phyloP scores from a whole-genome alignment of 1,284 basidiomycete species.

The Anthracocystis setariae region DNA sequence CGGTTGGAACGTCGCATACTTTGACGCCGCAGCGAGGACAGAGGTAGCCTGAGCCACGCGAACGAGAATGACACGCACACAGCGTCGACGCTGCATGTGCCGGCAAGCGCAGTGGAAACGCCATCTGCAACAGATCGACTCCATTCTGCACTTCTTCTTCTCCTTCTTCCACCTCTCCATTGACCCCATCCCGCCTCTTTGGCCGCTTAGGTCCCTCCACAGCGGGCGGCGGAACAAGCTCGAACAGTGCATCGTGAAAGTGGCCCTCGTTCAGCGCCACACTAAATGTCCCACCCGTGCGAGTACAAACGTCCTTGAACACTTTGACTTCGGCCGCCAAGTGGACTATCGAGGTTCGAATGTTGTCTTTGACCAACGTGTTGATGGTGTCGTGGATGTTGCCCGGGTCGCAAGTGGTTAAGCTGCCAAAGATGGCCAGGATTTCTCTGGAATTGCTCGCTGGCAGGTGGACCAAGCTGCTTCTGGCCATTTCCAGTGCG shows the following conservation, averaged over 20 bases:
- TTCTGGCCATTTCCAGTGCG: constrained; percentile 84
- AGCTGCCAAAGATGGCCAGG: constrained; percentile 88
- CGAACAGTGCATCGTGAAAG: constrained; percentile 92
- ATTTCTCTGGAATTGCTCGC: constrained; percentile 95
- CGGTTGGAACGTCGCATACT: constrained; percentile 96
- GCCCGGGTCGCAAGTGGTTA: constrained; percentile 95
- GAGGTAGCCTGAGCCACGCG: constrained; percentile 80
- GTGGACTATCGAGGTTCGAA: constrained; percentile 90
- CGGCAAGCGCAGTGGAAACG: constrained; percentile 75
- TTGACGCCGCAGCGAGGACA: constrained; percentile 92
- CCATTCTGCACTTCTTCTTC: constrained; percentile 36
- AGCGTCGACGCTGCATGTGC: constrained; percentile 55
- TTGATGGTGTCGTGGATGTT: constrained; percentile 93
- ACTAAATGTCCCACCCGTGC: constrained; percentile 70
- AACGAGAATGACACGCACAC: constrained; percentile 91
- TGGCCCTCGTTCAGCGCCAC: constrained; percentile 97
- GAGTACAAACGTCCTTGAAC: constrained; percentile 77
- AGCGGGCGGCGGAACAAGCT: constrained; percentile 82
- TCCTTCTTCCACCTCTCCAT: constrained; percentile 11
- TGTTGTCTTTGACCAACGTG: constrained; percentile 78
- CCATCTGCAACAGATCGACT: constrained; percentile 92
- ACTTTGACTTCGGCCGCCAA: constrained; percentile 95
- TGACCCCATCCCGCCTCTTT: constrained; percentile 1
- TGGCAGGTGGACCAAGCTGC: constrained; percentile 77
- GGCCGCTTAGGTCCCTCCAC: constrained; percentile 36